Percentiles rank a stretch among this genome's conserved stretches.
These are phyloP conservation scores for Pleurostoma richardsiae DNA, from an alignment of 2,329 filamentous ascomycete genomes.

Conservation along the genomic window DNA sequence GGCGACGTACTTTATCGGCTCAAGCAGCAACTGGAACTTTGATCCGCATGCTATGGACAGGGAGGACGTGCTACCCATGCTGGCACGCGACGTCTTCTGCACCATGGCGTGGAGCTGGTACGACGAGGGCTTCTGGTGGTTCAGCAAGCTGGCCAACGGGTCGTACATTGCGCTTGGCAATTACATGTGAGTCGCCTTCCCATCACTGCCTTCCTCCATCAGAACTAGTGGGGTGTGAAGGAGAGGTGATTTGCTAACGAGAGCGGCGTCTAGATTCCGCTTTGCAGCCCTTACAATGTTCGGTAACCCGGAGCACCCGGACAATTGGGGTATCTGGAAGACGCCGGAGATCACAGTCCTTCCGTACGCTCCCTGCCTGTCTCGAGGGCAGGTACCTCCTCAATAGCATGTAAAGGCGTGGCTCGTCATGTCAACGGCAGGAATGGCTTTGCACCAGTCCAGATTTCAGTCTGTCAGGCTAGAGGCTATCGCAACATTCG, in stretches of 20 bases:
- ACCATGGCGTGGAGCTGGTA: neutral
- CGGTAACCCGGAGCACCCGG: constrained; percentile 9
- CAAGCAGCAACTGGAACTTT: neutral
- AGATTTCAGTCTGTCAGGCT: too few relatives aligned
- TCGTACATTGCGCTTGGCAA: neutral
- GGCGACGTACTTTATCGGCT: neutral
- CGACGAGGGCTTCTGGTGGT: neutral
- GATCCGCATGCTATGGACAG: neutral
- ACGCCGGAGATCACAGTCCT: constrained; percentile 13
- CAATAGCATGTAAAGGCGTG: too few relatives aligned
- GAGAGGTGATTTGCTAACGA: neutral
- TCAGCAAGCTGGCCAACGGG: neutral
- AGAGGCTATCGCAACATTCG: too few relatives aligned
- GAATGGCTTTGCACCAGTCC: too few relatives aligned
- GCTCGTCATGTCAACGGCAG: too few relatives aligned
- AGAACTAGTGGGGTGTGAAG: too few relatives aligned
- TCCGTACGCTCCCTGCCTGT: neutral
- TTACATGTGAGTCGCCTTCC: neutral
- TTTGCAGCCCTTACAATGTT: constrained; percentile 20
- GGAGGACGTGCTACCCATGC: neutral
- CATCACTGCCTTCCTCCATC: too few relatives aligned
- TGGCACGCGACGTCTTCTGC: neutral
- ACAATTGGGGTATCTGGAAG: constrained; percentile 18
- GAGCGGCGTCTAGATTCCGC: constrained; percentile 7
- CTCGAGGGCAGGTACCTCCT: too few relatives aligned